Evolutionary conservation across 208 protist genomes (phyloP).

Genomic region (Leptomonas pyrrhocoris): DNA sequence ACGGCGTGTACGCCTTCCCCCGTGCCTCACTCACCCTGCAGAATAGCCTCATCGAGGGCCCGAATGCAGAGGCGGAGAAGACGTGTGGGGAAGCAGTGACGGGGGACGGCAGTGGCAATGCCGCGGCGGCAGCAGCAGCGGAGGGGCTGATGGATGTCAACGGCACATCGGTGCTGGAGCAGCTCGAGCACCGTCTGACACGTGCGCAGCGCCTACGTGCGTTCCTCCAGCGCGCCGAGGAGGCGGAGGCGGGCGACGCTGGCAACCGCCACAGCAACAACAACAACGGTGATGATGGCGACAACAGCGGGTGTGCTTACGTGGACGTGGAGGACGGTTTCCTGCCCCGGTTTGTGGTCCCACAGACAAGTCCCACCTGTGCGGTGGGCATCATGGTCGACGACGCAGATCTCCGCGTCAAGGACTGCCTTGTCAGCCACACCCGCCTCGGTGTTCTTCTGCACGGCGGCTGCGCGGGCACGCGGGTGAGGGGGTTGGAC

Average conservation of each 20-base stretch:
- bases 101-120: background rate
- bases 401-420: conserved; percentile 66
- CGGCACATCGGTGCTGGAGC: conserved; percentile 26
- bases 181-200: conserved; percentile 30
- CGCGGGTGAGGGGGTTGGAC: conserved; percentile 35
- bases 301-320: conserved; percentile 1
- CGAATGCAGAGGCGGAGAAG: conserved; percentile 26
- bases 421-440: conserved; percentile 72
- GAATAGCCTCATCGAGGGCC: conserved; percentile 61
- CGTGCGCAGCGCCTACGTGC: conserved; percentile 26
- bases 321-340: conserved; percentile 28
- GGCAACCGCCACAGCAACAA: too few species aligned
- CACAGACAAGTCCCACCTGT: conserved; percentile 30
- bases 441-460: conserved; percentile 59
- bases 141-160: background rate
- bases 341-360: conserved; percentile 44
- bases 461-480: conserved; percentile 53
- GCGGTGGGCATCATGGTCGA: conserved; percentile 75
- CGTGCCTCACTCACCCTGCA: conserved; percentile 45
- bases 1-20: conserved; percentile 81
- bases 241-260: conserved; percentile 22
- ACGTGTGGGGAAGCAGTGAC: background rate
- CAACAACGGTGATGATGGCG: conserved; percentile 15
- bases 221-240: conserved; percentile 19
- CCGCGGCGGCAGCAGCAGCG: conserved; percentile 1